Conservation (phyloP, 2,329 filamentous ascomycete genomes). For the Gaeumannomyces tritici region DNA sequence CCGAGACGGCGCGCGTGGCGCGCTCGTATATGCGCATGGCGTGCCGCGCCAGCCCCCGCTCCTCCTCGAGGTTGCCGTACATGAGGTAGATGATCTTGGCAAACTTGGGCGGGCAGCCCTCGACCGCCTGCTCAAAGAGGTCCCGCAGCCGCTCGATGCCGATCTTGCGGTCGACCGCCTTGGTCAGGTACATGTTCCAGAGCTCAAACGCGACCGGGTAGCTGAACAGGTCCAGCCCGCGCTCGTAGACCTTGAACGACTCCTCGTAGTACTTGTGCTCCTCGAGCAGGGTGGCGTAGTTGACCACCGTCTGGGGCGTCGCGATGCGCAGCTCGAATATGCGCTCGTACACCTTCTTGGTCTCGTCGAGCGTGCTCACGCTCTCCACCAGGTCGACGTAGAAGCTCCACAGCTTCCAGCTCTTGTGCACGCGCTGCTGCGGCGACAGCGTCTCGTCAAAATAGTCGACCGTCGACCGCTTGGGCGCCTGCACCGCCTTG, state of each 20-base stretch:
- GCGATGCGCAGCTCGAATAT: slow-evolving; percentile 98
- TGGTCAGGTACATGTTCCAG: slow-evolving; percentile 97
- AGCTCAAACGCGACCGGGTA: slow-evolving; percentile 97
- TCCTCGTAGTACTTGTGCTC: slow-evolving; percentile 95
- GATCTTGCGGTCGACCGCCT: slow-evolving; percentile 93
- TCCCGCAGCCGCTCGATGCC: slow-evolving; percentile 89
- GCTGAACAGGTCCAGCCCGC: slow-evolving; percentile 93
- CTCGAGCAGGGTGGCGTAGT: slow-evolving; percentile 91
- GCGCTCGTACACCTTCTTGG: slow-evolving; percentile 86
- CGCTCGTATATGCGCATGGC: slow-evolving; percentile 99
- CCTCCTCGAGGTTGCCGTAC: slow-evolving; percentile 96
- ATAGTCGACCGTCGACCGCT: slow-evolving; percentile 96
- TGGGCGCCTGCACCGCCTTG: slow-evolving; percentile 93
- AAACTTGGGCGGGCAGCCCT: slow-evolving; percentile 90
- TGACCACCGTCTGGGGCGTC: slow-evolving; percentile 95
- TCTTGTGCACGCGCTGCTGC: slow-evolving; percentile 96
- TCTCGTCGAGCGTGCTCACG: slow-evolving; percentile 83
- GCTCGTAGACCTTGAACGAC: slow-evolving; percentile 95
- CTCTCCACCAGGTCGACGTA: slow-evolving; percentile 97
- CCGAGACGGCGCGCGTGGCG: slow-evolving; percentile 85
- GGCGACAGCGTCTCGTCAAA: slow-evolving; percentile 92
- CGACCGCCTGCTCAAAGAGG: slow-evolving; percentile 92
- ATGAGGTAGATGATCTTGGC: slow-evolving; percentile 94
- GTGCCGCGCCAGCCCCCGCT: slow-evolving; percentile 84
- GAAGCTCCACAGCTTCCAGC: slow-evolving; percentile 99